Evolutionary conservation across 73 alveolate species (phyloP), one percentile per base, ranked within the genome.

Genomic region (Uronychia binucleata): DNA sequence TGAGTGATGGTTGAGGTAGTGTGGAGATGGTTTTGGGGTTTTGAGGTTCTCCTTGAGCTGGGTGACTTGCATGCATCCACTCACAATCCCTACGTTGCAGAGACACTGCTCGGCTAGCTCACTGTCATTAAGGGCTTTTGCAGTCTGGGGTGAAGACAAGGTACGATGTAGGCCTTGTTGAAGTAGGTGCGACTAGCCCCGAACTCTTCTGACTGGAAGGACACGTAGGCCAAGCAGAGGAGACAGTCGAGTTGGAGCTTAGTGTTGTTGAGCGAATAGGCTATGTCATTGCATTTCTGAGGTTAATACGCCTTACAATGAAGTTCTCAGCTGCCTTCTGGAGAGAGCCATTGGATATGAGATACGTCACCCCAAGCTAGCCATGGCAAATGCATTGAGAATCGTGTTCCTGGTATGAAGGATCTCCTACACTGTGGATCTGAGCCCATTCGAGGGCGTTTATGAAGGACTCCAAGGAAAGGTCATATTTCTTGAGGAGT

Each of bases 361-460:
- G 75, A 31, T 60, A 81, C 1, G 88, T 80, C 27, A 93, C 88
- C n/a, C 98, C 98, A 1, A 95, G 77, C 81, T 95, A 86, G 1
- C 98, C 98, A 87, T 86, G 81, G 59, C 94, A 87, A 26, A 93
- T 77, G 31, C 98, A 95, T 74, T 89, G 83, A 25, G 98, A 93
- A 86, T 98, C 99, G 60, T 82, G 79, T 79, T 98, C 99, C 90
- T 95, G 79, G 26, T 11, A 11, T 5, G 19, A 19, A 11, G 5
- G 19, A 46, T 11, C 67, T 5, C 67, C 19, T 46, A 46, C 67
- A 46, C 67, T 94, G 89, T 96, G 97, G 57, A 90, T 91, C 30
- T 83, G 86, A 59, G 99, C 98, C 99, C 98, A 96, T 87, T 94
- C 98, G 57, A 96, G 87, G 0, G 99, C 99, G n/a, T 84, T 91